Conservation (phyloP, 768 basidiomycete species). For the Dentipellis fragilis region DNA sequence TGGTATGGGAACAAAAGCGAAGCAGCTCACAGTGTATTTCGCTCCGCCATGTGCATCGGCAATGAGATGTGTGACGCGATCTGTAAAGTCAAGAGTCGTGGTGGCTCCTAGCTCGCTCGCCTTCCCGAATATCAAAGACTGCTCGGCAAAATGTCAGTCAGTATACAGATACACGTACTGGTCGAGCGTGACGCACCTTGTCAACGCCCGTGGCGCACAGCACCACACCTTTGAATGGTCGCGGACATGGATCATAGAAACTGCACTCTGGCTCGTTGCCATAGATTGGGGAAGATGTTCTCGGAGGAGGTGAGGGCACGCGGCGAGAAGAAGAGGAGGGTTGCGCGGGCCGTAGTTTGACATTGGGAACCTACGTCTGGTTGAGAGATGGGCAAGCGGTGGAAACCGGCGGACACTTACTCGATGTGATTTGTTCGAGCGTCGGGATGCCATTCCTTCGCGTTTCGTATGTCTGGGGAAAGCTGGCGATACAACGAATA, state of each 20-base stretch:
- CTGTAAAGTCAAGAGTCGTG: constrained; percentile 64
- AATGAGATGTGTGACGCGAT: constrained; percentile 81
- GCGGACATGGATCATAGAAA: constrained; percentile 31
- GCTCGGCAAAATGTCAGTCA: neutral
- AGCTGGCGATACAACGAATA: neutral
- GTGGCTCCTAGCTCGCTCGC: constrained; percentile 75
- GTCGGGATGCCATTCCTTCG: neutral
- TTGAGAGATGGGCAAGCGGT: neutral
- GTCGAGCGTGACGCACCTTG: constrained; percentile 42
- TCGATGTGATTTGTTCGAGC: neutral
- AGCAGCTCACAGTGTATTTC: constrained; percentile 61
- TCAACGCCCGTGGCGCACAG: constrained; percentile 76
- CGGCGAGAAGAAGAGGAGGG: constrained; percentile 18
- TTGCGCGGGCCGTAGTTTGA: constrained; percentile 64
- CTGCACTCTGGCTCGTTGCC: constrained; percentile 10
- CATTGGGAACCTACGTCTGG: constrained; percentile 59
- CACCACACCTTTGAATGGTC: constrained; percentile 56
- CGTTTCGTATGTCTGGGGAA: neutral
- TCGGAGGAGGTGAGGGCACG: constrained; percentile 17
- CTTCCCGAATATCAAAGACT: constrained; percentile 67
- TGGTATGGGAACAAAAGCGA: neutral
- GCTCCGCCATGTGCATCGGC: constrained; percentile 72
- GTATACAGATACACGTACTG: neutral
- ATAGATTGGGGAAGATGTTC: constrained; percentile 35
- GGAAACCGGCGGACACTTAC: neutral